Conservation (phyloP, 768 basidiomycete genomes). For the Phallus indusiatus region DNA sequence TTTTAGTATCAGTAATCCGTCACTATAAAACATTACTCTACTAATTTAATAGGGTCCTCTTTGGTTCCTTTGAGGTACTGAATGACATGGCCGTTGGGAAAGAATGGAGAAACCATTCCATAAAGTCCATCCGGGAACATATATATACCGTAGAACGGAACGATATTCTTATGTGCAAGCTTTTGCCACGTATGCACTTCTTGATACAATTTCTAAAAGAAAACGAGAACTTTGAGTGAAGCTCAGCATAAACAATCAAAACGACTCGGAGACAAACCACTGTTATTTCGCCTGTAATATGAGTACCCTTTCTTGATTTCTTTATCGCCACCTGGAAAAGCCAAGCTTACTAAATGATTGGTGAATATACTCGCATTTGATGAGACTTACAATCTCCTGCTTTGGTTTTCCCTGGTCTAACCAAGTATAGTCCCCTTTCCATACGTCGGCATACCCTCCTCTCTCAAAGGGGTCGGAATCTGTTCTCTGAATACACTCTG, state of each 20-base stretch:
- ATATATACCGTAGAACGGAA: slow-evolving; percentile 1
- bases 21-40: background rate
- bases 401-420: background rate
- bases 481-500: background rate
- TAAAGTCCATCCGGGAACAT: background rate
- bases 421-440: background rate
- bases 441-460: slow-evolving; percentile 1
- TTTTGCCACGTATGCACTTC: background rate
- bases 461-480: background rate
- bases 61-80: background rate
- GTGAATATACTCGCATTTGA: background rate
- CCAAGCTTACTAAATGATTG: background rate
- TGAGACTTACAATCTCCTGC: background rate
- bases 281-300: background rate
- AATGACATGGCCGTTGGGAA: background rate
- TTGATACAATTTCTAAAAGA: background rate
- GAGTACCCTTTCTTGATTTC: background rate
- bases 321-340: background rate
- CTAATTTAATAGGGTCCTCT: background rate
- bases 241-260: background rate
- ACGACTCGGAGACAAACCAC: background rate
- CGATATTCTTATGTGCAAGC: background rate
- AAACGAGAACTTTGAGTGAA: background rate
- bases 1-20: background rate
- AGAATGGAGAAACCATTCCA: background rate